These are phyloP conservation scores for Lumnitzera racemosa DNA, from an alignment of 345 rosid species.

Conservation along the genomic window DNA sequence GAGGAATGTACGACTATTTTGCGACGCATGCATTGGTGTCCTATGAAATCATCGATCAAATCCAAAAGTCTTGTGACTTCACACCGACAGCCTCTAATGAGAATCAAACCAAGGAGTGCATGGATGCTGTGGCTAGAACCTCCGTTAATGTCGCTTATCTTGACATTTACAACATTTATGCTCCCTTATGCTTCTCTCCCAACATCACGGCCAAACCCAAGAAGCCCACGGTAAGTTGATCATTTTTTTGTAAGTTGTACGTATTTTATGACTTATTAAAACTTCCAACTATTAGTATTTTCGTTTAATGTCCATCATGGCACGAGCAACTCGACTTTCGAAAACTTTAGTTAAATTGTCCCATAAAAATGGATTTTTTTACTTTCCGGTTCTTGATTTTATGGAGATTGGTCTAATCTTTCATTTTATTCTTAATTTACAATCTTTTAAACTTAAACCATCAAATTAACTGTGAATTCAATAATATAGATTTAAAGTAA, in stretches of 20 bases:
- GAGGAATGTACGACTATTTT: slow-evolving; percentile 64
- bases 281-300: too few relatives aligned
- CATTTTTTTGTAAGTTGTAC: background rate
- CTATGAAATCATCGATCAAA: slow-evolving; percentile 13
- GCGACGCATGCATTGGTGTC: slow-evolving; percentile 62
- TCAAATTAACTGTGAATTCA: too few relatives aligned
- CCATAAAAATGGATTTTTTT: too few relatives aligned
- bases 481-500: too few relatives aligned
- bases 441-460: too few relatives aligned
- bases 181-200: slow-evolving; percentile 47
- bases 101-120: slow-evolving; percentile 28
- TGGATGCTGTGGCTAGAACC: slow-evolving; percentile 17
- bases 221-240: slow-evolving; percentile 19
- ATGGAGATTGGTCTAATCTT: too few relatives aligned
- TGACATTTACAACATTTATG: slow-evolving; percentile 70
- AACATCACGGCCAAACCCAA: slow-evolving; percentile 49
- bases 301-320: too few relatives aligned
- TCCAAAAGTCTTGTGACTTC: slow-evolving; percentile 45
- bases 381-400: too few relatives aligned
- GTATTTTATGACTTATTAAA: too few relatives aligned
- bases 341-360: too few relatives aligned
- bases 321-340: too few relatives aligned
- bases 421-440: too few relatives aligned
- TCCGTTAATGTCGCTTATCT: slow-evolving; percentile 15
- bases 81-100: slow-evolving; percentile 18